phyloP scores from a whole-genome alignment of 306 rosid genomes.

The Medicago truncatula region MtrunA17r5.0-ANR NC_053044.1:55098501-55099000 shows the following conservation, averaged over 20 bases:
- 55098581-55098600: not conserved
- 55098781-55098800: not conserved
- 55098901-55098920: conserved; percentile 80
- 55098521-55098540: conserved; percentile 33
- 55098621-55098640: not conserved
- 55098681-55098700: conserved; percentile 36
- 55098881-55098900: conserved; percentile 77
- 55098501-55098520: not conserved
- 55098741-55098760: not conserved
- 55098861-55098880: conserved; percentile 72
- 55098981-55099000: conserved; percentile 58
- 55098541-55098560: conserved; percentile 1
- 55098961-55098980: conserved; percentile 71
- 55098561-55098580: not conserved
- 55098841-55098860: conserved; percentile 78
- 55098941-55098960: conserved; percentile 79
- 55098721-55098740: conserved; percentile 16
- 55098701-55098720: conserved; percentile 11
- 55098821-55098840: conserved; percentile 63
- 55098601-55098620: not conserved
- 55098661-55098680: not conserved
- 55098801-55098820: conserved; percentile 60
- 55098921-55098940: conserved; percentile 80
- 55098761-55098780: no score
- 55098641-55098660: conserved; percentile 3